Evolutionary conservation across 805 yeast species (phyloP).

Genomic region (Wickerhamomyces pijperi): DNA sequence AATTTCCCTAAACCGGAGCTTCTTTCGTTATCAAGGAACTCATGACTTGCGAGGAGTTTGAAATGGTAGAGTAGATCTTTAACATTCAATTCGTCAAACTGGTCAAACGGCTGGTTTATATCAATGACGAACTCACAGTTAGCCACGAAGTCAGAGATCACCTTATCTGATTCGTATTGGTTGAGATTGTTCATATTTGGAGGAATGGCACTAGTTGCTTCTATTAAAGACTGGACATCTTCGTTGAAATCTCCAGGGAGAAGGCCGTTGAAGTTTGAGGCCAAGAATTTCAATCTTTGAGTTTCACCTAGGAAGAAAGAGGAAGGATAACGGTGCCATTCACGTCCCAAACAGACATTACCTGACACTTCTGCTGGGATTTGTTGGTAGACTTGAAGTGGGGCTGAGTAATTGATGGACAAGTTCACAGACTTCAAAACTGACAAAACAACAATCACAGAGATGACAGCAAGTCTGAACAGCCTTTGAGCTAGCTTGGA

Average conservation of each 20-base stretch:
- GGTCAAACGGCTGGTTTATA: constrained; percentile 36
- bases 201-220: constrained; percentile 40
- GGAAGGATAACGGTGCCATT: constrained; percentile 89
- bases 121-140: constrained; percentile 68
- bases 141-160: constrained; percentile 26
- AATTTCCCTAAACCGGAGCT: constrained; percentile 45
- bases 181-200: constrained; percentile 68
- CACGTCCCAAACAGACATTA: constrained; percentile 83
- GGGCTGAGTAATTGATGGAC: constrained; percentile 60
- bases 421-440: constrained; percentile 49
- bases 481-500: neutral
- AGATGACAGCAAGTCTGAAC: neutral
- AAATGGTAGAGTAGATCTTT: constrained; percentile 24
- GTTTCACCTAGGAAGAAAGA: constrained; percentile 69
- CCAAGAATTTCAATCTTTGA: constrained; percentile 54
- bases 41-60: constrained; percentile 25
- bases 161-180: constrained; percentile 46
- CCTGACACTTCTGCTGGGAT: constrained; percentile 22
- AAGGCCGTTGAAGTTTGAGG: constrained; percentile 75
- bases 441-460: constrained; percentile 17
- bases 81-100: constrained; percentile 4
- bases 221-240: constrained; percentile 17
- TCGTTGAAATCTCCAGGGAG: constrained; percentile 81
- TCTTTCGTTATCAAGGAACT: constrained; percentile 28
- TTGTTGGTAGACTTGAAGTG: constrained; percentile 46